Base-by-base conservation (phyloP, 2,329 filamentous ascomycete species). In the Xylogone sp. region DNA sequence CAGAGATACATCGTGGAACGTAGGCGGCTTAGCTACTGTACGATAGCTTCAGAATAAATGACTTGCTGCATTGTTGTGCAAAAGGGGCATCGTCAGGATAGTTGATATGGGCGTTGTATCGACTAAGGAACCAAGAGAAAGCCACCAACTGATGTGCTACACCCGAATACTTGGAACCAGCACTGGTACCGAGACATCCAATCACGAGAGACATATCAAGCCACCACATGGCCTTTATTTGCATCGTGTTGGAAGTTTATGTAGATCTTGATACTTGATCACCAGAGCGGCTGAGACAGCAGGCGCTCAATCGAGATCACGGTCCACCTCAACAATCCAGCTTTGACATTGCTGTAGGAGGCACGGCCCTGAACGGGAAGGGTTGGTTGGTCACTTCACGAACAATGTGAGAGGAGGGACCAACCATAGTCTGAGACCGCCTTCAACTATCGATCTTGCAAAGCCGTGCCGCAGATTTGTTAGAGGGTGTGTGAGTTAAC, bases 41-140 rank as follows among this genome's bases (percentile, higher is more conserved):
- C 24, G 5, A 10, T 27, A 27, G 10, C 24, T n/a, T n/a, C n/a
- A n/a, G n/a, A n/a, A n/a, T n/a, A n/a, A n/a, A n/a, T n/a, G n/a
- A n/a, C n/a, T n/a, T n/a, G n/a, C n/a, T n/a, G n/a, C n/a, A n/a
- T n/a, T n/a, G 24, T 27, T 27, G 24, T 27, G 10, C 24, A 27
- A 27, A 27, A 27, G 5, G n/a, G 24, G 10, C 10, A 27, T 34
- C n/a, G 51, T 43, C 49, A 43, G 48, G 50, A 49, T 46, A 27
- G 21, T 46, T 29, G 47, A 55, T 51, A 53, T 57, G 20, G 13
- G 18, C 22, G 46, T 42, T 21, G 39, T 27, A 46, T 29, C 51
- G 46, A 46, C 51, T 31, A 42, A 4, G 39, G 22, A 48, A 48
- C 39, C 44, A 5, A 27, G 24, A 10, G 24, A 27, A 27, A 27